These are phyloP conservation scores for Gracilaria gracilis DNA, from an alignment of 23 red algal genomes.

Conservation along the genomic window DNA sequence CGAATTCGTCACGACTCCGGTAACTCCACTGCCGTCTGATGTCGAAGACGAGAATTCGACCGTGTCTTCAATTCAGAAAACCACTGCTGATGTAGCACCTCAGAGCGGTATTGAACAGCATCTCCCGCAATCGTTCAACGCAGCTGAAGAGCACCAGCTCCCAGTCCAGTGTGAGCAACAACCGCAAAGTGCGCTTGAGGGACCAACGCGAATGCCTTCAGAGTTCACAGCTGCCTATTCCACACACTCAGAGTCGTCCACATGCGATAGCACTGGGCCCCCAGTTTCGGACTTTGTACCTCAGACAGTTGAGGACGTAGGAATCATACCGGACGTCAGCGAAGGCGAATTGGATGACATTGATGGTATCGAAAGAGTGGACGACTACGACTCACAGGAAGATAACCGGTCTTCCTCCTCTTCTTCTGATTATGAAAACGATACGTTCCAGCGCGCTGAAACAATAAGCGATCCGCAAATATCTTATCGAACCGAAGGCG, in stretches of 20 bases:
- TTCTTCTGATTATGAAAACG: not conserved
- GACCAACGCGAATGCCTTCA: not conserved
- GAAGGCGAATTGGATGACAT: conserved; percentile 58
- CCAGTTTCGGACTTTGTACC: not conserved
- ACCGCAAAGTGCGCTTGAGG: not conserved
- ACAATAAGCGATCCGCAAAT: not conserved
- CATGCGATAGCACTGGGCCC: not conserved
- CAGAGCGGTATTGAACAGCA: not conserved
- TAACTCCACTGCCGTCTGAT: not conserved
- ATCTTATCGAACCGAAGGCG: conserved; percentile 30
- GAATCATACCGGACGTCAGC: conserved; percentile 42
- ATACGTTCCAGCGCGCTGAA: conserved; percentile 19
- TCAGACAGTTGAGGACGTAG: conserved; percentile 22
- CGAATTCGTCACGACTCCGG: not conserved
- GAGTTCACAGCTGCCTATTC: not conserved
- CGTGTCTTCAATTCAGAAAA: not conserved
- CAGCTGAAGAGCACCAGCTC: not conserved
- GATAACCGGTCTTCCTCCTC: not conserved
- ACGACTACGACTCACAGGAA: conserved; percentile 47
- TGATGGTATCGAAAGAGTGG: conserved; percentile 49
- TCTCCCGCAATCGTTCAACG: not conserved
- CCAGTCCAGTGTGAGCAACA: not conserved
- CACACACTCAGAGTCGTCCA: not conserved
- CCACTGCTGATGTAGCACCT: not conserved
- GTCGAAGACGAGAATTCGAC: not conserved